These are phyloP conservation scores for Quercus agrifolia DNA, from an alignment of 306 rosid genomes.

Conservation along the genomic window DNA sequence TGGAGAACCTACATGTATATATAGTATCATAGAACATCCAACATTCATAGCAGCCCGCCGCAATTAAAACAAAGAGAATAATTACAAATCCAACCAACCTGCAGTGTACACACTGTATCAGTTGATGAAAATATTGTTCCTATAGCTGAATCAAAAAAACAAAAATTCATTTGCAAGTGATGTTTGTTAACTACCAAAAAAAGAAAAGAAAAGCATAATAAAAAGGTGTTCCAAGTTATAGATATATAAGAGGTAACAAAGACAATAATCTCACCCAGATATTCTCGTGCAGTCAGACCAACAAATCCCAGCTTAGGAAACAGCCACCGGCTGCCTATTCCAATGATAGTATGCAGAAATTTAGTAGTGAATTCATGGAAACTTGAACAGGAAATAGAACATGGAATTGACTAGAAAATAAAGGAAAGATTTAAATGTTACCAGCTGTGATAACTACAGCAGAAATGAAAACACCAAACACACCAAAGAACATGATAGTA, in stretches of 20 bases:
- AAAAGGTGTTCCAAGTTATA: background rate
- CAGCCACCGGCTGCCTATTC: slow-evolving; percentile 79
- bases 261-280: slow-evolving; percentile 53
- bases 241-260: slow-evolving; percentile 1
- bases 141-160: slow-evolving; percentile 52
- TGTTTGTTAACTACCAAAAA: background rate
- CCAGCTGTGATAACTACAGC: slow-evolving; percentile 54
- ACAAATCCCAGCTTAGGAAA: slow-evolving; percentile 69
- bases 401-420: background rate
- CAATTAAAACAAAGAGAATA: slow-evolving; percentile 26
- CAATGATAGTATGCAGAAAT: slow-evolving; percentile 31
- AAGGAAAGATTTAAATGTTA: slow-evolving; percentile 19
- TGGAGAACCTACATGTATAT: slow-evolving; percentile 64
- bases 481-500: slow-evolving; percentile 86
- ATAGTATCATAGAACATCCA: background rate
- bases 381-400: background rate
- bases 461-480: slow-evolving; percentile 80
- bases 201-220: background rate
- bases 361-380: slow-evolving; percentile 13
- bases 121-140: slow-evolving; percentile 92
- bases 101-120: slow-evolving; percentile 90
- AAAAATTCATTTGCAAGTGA: slow-evolving; percentile 18
- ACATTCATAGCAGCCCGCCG: background rate
- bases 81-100: slow-evolving; percentile 54
- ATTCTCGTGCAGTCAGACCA: slow-evolving; percentile 54